Percentiles rank a stretch among this genome's conserved stretches.
These are phyloP conservation scores for Botrytis byssoidea DNA, from an alignment of 2,329 filamentous ascomycete species.

Conservation along the genomic window DNA sequence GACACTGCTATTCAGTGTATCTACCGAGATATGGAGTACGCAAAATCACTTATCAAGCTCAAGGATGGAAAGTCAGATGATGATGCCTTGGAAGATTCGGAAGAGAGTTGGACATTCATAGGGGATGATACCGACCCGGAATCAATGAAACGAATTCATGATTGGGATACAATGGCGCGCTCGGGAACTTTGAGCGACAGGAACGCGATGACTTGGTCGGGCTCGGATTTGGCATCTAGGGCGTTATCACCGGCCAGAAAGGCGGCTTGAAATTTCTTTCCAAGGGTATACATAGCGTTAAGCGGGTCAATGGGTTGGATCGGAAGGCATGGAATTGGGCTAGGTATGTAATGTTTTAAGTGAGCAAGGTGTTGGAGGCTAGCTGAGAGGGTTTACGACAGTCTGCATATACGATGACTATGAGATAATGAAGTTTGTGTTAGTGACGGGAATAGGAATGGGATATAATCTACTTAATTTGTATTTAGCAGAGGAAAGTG, in stretches of 20 bases:
- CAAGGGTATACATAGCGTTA: not conserved
- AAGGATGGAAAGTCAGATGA: slow-evolving; percentile 54
- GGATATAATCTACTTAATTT: not conserved
- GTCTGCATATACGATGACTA: not conserved
- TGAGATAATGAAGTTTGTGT: not conserved
- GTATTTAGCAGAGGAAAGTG: not conserved
- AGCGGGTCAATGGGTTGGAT: not conserved
- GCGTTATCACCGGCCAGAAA: slow-evolving; percentile 12
- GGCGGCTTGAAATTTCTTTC: slow-evolving; percentile 9
- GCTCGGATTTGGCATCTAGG: slow-evolving; percentile 21
- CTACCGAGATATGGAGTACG: slow-evolving; percentile 93
- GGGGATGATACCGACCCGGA: slow-evolving; percentile 48
- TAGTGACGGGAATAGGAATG: not conserved
- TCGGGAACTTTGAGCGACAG: slow-evolving; percentile 25
- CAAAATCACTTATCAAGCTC: slow-evolving; percentile 74
- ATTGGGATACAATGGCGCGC: slow-evolving; percentile 38
- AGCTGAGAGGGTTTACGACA: not conserved
- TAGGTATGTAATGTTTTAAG: not conserved
- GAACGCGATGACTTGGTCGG: slow-evolving; percentile 21
- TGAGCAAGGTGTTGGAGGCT: not conserved
- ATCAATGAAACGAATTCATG: slow-evolving; percentile 35
- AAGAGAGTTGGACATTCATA: slow-evolving; percentile 90
- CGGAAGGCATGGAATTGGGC: not conserved
- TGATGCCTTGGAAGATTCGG: slow-evolving; percentile 58
- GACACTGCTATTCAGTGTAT: slow-evolving; percentile 85